Base-by-base conservation (phyloP, 2,329 filamentous ascomycete genomes). In the Colletotrichum australisinense region DNA sequence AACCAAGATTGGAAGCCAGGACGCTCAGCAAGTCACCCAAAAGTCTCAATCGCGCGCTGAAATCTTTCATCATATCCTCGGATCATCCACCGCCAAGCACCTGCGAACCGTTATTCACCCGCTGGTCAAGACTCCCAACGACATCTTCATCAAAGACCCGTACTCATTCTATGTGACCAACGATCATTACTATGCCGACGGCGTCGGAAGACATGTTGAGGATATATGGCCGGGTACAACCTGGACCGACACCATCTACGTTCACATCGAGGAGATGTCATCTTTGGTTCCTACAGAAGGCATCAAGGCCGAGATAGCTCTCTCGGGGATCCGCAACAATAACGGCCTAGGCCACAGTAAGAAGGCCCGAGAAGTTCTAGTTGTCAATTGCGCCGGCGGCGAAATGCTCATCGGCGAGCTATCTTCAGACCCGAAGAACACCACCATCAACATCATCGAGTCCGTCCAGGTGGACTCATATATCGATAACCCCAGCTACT, bases 401-500 rank as follows among this genome's bases (percentile, higher is more conserved):
- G 76, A 80, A 0, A 66, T 92, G n/a, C 84, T 87, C 67, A 78
- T 89, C 12, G 83, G 81, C 19, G 66, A 76, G 22, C 64, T 82
- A 16, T 70, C 74, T 11, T 26, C 55, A 16, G 55, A 65, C 7
- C 42, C 70, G 4, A 42, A 58, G 26, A 81, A 81, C 55, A 74
- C 77, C 55, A 80, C 78, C 4, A 79, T 89, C 67, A 78, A 79
- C 1, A 67, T 91, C 6, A 75, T 79, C 9, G 85, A 88, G 3
- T 78, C 79, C 0, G 74, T 91, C 19, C 73, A 81, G 1, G 73
- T 90, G 3, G 85, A 88, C 46, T 82, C 83, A 1, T 76, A 83
- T 3, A 80, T 88, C 14, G 90, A 92, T 76, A 92, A 92, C 73
- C 90, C 90, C 0, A 86, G 79, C 75, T 92, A 87, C 78, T 92